phyloP scores from a whole-genome alignment of 257 asterid genomes.

The Salvia rosmarinus region DNA sequence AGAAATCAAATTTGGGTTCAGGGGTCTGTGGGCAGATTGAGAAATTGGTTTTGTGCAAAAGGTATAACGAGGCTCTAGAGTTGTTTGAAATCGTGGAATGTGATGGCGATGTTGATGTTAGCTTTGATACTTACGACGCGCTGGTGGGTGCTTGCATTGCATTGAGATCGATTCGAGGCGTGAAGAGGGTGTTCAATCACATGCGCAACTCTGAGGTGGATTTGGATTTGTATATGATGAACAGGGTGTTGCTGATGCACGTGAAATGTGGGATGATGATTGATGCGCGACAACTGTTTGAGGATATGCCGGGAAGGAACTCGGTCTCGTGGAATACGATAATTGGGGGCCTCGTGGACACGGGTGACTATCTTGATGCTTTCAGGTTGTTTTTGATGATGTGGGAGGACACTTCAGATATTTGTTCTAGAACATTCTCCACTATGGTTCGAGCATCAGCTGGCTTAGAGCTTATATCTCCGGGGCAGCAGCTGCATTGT shows the following conservation, averaged over 20 bases:
- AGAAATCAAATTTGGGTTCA: conserved; percentile 38
- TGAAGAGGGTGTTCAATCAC: conserved; percentile 60
- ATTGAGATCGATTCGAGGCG: conserved; percentile 67
- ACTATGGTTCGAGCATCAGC: conserved; percentile 73
- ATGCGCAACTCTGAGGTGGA: conserved; percentile 49
- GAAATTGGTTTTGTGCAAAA: conserved; percentile 64
- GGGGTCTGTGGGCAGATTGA: conserved; percentile 69
- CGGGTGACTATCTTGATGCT: conserved; percentile 63
- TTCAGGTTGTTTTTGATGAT: conserved; percentile 62
- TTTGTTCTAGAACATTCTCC: conserved; percentile 56
- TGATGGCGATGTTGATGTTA: conserved; percentile 40
- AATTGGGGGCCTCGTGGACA: conserved; percentile 68
- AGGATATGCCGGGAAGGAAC: conserved; percentile 67
- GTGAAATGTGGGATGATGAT: conserved; percentile 84
- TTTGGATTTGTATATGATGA: conserved; percentile 73
- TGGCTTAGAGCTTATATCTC: conserved; percentile 63
- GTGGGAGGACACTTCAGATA: conserved; percentile 55
- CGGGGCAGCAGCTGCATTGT: conserved; percentile 76
- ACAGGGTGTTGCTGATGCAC: conserved; percentile 70
- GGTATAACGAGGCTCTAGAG: conserved; percentile 72
- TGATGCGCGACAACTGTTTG: conserved; percentile 73
- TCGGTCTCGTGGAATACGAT: conserved; percentile 75
- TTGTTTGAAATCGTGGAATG: conserved; percentile 71
- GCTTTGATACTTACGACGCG: conserved; percentile 64
- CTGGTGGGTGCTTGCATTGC: conserved; percentile 74